Evolutionary conservation across 179 eudicot species (phyloP).

Genomic region (Drosera spatulata): DNA sequence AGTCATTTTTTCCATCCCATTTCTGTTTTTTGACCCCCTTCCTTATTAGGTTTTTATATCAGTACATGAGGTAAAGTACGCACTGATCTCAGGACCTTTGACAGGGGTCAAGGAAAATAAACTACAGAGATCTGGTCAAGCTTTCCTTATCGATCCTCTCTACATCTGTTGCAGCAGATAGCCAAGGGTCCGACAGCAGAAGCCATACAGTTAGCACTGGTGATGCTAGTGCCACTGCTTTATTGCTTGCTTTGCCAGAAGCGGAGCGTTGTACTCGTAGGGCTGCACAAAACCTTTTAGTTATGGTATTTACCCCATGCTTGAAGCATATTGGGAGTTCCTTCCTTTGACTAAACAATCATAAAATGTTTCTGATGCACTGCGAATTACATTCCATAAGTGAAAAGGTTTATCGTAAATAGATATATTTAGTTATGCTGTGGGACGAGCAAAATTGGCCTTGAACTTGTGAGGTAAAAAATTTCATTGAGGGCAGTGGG

Average conservation of each 20-base stretch:
- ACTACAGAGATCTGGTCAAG: conserved; percentile 58
- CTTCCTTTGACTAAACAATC: too few species aligned
- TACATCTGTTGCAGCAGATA: conserved; percentile 12
- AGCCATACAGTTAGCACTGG: conserved; percentile 9
- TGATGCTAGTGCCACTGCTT: conserved; percentile 24
- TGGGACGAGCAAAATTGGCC: too few species aligned
- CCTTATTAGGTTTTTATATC: not conserved
- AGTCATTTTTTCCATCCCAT: not conserved
- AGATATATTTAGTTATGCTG: too few species aligned
- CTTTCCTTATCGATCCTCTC: conserved; percentile 43
- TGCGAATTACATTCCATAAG: too few species aligned
- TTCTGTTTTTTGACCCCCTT: not conserved
- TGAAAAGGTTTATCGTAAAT: too few species aligned
- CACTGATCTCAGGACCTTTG: not conserved
- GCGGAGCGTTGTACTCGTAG: conserved; percentile 26
- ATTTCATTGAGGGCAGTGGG: too few species aligned
- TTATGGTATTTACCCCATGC: conserved; percentile 37
- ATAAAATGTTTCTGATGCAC: too few species aligned
- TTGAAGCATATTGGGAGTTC: not conserved
- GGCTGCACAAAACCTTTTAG: conserved; percentile 47
- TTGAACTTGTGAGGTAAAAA: too few species aligned
- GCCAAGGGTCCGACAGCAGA: conserved; percentile 20
- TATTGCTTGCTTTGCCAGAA: conserved; percentile 57
- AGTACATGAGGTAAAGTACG: not conserved
- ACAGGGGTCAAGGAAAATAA: conserved; percentile 80